Evolutionary conservation across 1,284 basidiomycete genomes (phyloP).

Genomic region (Thelephora terrestris): DNA sequence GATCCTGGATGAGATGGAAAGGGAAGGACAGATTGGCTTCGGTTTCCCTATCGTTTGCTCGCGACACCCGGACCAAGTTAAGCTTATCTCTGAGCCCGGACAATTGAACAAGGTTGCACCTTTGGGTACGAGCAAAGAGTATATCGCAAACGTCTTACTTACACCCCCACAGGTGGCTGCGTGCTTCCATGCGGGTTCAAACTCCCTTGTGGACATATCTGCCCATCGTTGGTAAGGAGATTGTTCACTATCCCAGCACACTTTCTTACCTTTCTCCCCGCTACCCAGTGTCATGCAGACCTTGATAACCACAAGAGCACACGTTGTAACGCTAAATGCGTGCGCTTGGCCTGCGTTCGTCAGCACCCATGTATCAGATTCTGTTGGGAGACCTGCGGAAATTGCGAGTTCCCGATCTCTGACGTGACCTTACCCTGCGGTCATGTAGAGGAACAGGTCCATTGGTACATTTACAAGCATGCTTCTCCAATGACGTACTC

Average conservation of each 20-base stretch:
- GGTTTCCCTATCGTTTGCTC: conserved; percentile 50
- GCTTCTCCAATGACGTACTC: background rate
- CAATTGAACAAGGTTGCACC: conserved; percentile 44
- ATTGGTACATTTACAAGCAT: conserved; percentile 37
- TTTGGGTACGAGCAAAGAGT: conserved; percentile 12
- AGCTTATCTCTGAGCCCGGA: conserved; percentile 40
- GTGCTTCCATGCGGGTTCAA: conserved; percentile 42
- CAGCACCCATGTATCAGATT: conserved; percentile 49
- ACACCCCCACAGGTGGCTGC: conserved; percentile 47
- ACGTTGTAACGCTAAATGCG: conserved; percentile 42
- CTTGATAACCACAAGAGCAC: conserved; percentile 43
- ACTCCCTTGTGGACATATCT: conserved; percentile 62
- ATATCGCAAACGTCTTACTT: background rate
- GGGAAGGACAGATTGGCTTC: conserved; percentile 34
- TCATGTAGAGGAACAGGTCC: conserved; percentile 36
- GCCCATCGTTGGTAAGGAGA: conserved; percentile 44
- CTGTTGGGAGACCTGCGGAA: conserved; percentile 46
- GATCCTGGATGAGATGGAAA: conserved; percentile 46
- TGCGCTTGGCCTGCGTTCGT: conserved; percentile 36
- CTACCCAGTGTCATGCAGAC: conserved; percentile 54
- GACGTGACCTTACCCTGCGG: conserved; percentile 54
- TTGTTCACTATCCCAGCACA: background rate
- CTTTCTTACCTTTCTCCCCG: background rate
- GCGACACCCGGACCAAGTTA: conserved; percentile 37
- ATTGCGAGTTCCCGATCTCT: conserved; percentile 40